Evolutionary conservation across 2,329 filamentous ascomycete genomes (phyloP), one percentile per base, ranked within the genome.

Genomic region (Sodiomyces alkalinus): DNA sequence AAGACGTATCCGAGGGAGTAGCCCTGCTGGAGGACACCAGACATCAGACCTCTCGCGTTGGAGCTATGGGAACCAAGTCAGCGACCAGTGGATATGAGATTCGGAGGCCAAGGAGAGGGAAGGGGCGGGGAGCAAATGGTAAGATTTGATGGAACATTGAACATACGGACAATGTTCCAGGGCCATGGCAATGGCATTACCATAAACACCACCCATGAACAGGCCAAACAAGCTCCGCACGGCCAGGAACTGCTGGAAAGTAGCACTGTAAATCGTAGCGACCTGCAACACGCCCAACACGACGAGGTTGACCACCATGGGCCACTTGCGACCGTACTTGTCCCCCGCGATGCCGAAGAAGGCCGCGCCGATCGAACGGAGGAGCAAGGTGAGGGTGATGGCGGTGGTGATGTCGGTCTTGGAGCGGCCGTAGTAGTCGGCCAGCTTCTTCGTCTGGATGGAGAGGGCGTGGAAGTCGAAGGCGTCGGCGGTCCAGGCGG

Each of bases 381-480:
- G 62, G 17, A 87, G 64, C 10, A 87, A 59, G 0, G 80, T 83
- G 19, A 87, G 56, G 15, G 74, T 83, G 39, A 85, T 83, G 34
- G 76, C 78, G 6, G 76, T 79, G 3, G 74, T 72, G 40, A 87
- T 76, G 30, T 76, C 62, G 1, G 79, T 80, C 35, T 68, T 69
- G 28, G 56, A 58, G 12, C 51, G 53, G 34, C 42, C 43, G 30
- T 64, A 68, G 44, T 63, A 60, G 22, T 55, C 41, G 26, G 62
- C 65, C 15, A 86, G 58, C 53, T 83, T 82, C 39, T 66, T 65
- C 4, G 79, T 80, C 48, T 85, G 80, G 38, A 87, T 80, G 4
- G 74, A 80, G 7, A 87, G 62, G 16, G 80, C 77, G 51, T 85
- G 79, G 47, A 86, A 87, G 51, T 85, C 80, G 47, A 86, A 87